Evolutionary conservation across 129 eudicot species (phyloP), one percentile per base, ranked within the genome.

Genomic region (Ambrosia trifida): DNA sequence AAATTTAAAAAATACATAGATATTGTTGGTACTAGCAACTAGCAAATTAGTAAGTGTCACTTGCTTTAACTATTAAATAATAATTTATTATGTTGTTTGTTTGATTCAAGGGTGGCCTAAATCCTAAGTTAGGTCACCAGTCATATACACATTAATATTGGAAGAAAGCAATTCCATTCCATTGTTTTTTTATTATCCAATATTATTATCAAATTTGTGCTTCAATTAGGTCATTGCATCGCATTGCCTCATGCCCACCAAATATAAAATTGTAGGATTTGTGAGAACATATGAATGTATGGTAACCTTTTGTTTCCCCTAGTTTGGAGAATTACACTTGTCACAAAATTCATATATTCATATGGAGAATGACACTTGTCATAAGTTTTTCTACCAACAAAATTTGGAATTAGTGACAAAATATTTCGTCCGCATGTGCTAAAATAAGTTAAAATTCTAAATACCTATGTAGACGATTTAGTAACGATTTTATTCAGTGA

Each of bases 121-220:
- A 44, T 53, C 60, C 41, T 63, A 77, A 70, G 50, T 70, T 77
- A 78, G 81, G 81, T 78, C 81, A 70, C 68, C 9, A 19, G 18
- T 63, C 66, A 38, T 40, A 58, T 54, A 66, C 53, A 24, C 14
- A 73, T 63, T 36, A 32, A 63, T 74, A 36, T 53, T 19, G 24
- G 17, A 28, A 49, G 19, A 78, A 78, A 78, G 81, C 81, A 78
- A 69, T 70, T 77, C 77, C 81, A 77, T 72, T 62, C 18, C 41
- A 1, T 75, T 24, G 61, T 69, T 69, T 77, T n/a, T 40, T 2
- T 75, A 36, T 69, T 69, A 77, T 77, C 67, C 73, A 75, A 28
- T 64, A 40, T 70, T 44, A 66, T 70, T 52, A 18, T n/a, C 56
- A 38, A 11, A 36, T 0, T 61, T 69, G 81, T 77, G 71, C 81